Evolutionary conservation across 2,329 filamentous ascomycete species (phyloP).

Genomic region (Fusarium poae): DNA sequence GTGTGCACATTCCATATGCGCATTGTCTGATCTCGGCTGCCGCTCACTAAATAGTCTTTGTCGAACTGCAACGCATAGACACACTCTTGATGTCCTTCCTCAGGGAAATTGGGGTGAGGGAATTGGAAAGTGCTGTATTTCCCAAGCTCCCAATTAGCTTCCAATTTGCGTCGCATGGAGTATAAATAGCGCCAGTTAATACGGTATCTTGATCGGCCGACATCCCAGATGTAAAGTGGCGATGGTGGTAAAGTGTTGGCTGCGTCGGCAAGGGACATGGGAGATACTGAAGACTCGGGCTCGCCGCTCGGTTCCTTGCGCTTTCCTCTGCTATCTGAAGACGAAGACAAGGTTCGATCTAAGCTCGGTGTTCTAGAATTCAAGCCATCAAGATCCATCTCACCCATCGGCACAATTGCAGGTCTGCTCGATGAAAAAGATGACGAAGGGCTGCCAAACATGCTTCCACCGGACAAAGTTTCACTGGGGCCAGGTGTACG

Average conservation of each 20-base stretch:
- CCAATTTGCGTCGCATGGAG: constrained; percentile 84
- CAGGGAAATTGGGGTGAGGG: constrained; percentile 82
- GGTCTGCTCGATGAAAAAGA: constrained; percentile 51
- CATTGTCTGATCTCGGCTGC: constrained; percentile 88
- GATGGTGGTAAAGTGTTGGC: constrained; percentile 57
- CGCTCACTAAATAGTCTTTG: constrained; percentile 88
- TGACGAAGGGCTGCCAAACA: constrained; percentile 54
- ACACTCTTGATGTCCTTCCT: constrained; percentile 90
- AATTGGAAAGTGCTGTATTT: constrained; percentile 89
- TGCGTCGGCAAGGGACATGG: constrained; percentile 48
- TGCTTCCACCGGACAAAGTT: constrained; percentile 44
- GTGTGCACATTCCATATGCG: constrained; percentile 92
- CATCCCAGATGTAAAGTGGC: constrained; percentile 65
- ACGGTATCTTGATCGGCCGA: constrained; percentile 64
- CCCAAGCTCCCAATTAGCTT: constrained; percentile 91
- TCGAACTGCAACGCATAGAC: constrained; percentile 96
- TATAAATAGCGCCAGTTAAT: constrained; percentile 96
- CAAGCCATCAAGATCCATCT: constrained; percentile 50
- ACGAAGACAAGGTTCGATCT: constrained; percentile 49
- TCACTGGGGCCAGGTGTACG: constrained; percentile 47
- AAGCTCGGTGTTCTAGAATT: constrained; percentile 48
- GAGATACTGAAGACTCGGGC: constrained; percentile 51
- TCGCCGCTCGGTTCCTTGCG: constrained; percentile 55
- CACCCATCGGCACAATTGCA: constrained; percentile 45
- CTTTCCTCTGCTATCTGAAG: constrained; percentile 52